Evolutionary conservation across 2,329 filamentous ascomycete species (phyloP), one percentile per base, ranked within the genome.

Genomic region (Scolecobasidium constrictum): DNA sequence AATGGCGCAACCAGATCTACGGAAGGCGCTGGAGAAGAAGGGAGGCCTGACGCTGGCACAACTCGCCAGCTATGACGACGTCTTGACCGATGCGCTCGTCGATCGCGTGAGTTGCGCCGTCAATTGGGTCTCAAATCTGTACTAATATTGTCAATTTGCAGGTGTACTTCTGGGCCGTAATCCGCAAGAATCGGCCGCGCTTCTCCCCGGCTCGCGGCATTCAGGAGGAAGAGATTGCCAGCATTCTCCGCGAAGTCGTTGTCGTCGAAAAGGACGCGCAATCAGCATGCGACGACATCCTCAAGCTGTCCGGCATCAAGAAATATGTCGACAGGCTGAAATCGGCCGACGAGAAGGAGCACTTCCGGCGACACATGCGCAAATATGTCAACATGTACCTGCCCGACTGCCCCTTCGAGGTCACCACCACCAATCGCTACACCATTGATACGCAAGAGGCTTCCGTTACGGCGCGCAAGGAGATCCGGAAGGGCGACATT

Each of bases 101-200:
- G 92, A 98, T 64, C 86, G 90, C 67, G 90, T 95, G 74, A 65
- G 83, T 73, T 46, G 43, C 33, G 44, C 38, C n/a, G n/a, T n/a
- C n/a, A n/a, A 35, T 34, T 28, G 35, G 21, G 46, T 50, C 21
- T 50, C 46, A 34, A 35, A 4, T 35, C 15, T 39, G 38, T 35
- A 16, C 18, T 35, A n/a, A n/a, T n/a, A n/a, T 9, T 42, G 33
- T 38, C 17, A 15, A 17, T 6, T 17, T 4, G 35, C 51, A 95
- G 90, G 82, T 86, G 7, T 95, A 85, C 63, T 98, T 92, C 69
- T 96, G 92, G 90, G 90, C 90, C 4, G 84, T 77, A 3, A 94
- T 95, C 46, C 88, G 90, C 50, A 98, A 98, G 65, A 94, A 96
- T 56, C 81, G 84, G 47, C 79, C 78, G 44, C 86, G 85, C 43